phyloP scores from a whole-genome alignment of 306 rosid genomes.

The Quercus glauca region DNA sequence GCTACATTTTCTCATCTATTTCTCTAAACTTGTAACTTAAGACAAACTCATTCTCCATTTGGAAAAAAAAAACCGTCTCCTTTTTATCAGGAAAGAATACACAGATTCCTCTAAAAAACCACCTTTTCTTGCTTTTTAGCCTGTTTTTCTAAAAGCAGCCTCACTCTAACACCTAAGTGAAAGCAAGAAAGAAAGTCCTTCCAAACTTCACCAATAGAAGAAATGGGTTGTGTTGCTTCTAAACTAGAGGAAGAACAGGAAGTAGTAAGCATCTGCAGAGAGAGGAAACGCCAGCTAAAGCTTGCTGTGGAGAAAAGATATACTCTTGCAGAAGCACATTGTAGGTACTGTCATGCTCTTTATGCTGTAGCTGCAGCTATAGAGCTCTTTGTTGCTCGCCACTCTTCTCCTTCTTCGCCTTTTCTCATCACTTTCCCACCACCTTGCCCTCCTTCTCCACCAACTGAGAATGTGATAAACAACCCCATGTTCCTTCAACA shows the following conservation, averaged over 20 bases:
- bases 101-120: conserved; percentile 37
- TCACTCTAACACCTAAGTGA: background rate
- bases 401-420: conserved; percentile 79
- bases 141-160: conserved; percentile 27
- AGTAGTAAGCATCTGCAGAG: conserved; percentile 77
- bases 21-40: conserved; percentile 32
- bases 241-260: conserved; percentile 91
- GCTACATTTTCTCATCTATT: conserved; percentile 28
- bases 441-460: conserved; percentile 41
- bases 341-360: conserved; percentile 69
- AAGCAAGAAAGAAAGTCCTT: conserved; percentile 12
- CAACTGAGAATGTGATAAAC: conserved; percentile 51
- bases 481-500: conserved; percentile 94
- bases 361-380: conserved; percentile 77
- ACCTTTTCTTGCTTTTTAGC: conserved; percentile 37
- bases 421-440: conserved; percentile 89
- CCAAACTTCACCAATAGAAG: conserved; percentile 19
- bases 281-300: conserved; percentile 75
- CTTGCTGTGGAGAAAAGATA: conserved; percentile 80
- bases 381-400: conserved; percentile 80
- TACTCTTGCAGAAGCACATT: conserved; percentile 88
- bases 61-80: conserved; percentile 39
- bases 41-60: conserved; percentile 19
- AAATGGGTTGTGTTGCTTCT: conserved; percentile 92
- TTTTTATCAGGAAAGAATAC: conserved; percentile 43